phyloP scores from a whole-genome alignment of 495 filamentous ascomycete species.

The Sphaerosporella brunnea region DNA sequence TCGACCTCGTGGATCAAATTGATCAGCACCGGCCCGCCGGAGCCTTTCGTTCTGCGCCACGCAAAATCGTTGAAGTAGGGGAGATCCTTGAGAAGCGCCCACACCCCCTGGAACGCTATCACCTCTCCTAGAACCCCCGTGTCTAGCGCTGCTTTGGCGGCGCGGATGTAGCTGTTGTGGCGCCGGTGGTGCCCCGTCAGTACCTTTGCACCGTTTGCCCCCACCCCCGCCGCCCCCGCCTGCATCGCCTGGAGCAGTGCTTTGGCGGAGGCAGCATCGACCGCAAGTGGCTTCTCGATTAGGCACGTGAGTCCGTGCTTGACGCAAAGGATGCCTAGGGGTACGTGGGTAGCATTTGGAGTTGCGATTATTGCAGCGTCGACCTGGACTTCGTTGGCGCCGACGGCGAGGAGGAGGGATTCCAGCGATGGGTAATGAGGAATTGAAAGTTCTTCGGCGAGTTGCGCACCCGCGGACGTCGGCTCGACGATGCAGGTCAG shows the following conservation, averaged over 20 bases:
- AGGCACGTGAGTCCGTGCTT: constrained; percentile 36
- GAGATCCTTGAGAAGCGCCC: constrained; percentile 36
- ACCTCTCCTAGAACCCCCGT: constrained; percentile 30
- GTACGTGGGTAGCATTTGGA: constrained; percentile 41
- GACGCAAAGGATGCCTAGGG: constrained; percentile 35
- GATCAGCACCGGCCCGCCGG: constrained; percentile 37
- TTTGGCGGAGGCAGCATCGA: constrained; percentile 30
- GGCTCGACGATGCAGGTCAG: constrained; percentile 37
- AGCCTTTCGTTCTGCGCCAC: constrained; percentile 32
- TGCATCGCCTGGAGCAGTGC: constrained; percentile 25
- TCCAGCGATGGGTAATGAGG: constrained; percentile 28
- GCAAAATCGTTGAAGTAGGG: constrained; percentile 35
- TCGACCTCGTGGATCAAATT: constrained; percentile 47
- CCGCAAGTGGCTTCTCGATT: constrained; percentile 41
- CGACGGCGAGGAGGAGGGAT: constrained; percentile 27
- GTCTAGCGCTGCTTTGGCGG: constrained; percentile 32
- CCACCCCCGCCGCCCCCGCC: constrained; percentile 12
- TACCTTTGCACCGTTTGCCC: constrained; percentile 15
- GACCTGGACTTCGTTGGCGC: not conserved
- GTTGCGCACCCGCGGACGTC: constrained; percentile 10
- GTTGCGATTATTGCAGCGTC: constrained; percentile 44
- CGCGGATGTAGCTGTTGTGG: constrained; percentile 40
- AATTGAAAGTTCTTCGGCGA: constrained; percentile 25
- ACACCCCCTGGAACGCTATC: constrained; percentile 39
- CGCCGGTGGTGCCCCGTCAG: constrained; percentile 44